Evolutionary conservation across 805 yeast genomes (phyloP).

Genomic region (Yamadazyma olivae): DNA sequence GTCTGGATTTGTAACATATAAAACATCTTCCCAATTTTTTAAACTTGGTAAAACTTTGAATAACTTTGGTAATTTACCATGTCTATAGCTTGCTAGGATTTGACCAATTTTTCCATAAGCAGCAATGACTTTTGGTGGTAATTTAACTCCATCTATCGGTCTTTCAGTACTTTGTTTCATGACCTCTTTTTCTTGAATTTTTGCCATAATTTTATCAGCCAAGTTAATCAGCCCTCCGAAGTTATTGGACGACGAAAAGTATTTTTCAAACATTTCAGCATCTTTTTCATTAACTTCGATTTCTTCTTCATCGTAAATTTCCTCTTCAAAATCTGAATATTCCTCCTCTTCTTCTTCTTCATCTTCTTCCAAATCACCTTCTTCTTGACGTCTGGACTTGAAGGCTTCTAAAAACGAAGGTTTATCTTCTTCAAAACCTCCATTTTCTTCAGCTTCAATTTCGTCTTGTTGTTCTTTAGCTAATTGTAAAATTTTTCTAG

Average conservation of each 20-base stretch:
- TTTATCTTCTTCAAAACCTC: constrained; percentile 10
- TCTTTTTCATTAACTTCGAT: constrained; percentile 75
- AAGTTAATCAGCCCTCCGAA: constrained; percentile 54
- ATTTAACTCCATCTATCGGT: constrained; percentile 65
- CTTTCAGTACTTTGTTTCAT: constrained; percentile 28
- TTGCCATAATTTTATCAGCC: constrained; percentile 93
- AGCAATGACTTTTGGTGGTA: constrained; percentile 95
- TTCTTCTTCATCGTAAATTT: constrained; percentile 53
- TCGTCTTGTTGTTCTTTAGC: constrained; percentile 95
- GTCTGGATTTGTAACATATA: constrained; percentile 89
- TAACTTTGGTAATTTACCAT: constrained; percentile 94
- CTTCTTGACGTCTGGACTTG: constrained; percentile 20
- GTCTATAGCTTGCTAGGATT: constrained; percentile 82
- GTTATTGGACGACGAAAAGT: constrained; percentile 41
- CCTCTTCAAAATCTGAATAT: constrained; percentile 55
- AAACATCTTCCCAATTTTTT: constrained; percentile 92
- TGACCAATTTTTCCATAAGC: constrained; percentile 92
- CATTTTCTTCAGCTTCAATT: constrained; percentile 54
- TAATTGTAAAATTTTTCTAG: constrained; percentile 81
- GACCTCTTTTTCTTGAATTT: constrained; percentile 70
- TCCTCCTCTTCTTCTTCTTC: constrained; percentile 50
- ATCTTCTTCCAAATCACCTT: constrained; percentile 36
- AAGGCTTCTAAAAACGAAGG: constrained; percentile 20
- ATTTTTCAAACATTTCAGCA: constrained; percentile 77
- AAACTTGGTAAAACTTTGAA: constrained; percentile 93